These are phyloP conservation scores for Echites panduratus DNA, from an alignment of 257 asterid species.

Conservation along the genomic window DNA sequence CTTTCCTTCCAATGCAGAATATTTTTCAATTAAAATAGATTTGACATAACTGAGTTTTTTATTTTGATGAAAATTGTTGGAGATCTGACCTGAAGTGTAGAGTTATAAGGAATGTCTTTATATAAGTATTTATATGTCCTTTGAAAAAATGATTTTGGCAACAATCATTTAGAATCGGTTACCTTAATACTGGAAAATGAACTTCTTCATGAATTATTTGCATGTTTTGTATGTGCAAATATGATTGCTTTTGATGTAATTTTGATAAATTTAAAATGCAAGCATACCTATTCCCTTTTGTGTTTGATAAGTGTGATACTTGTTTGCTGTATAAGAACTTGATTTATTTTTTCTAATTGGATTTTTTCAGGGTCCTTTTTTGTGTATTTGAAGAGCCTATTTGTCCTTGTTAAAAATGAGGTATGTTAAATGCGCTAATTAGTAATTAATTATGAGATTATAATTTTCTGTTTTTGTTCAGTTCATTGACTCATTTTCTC, in stretches of 20 bases:
- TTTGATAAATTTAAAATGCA: too few relatives aligned
- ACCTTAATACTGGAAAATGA: neutral
- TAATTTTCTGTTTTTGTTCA: neutral
- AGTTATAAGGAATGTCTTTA: neutral
- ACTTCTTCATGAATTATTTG: too few relatives aligned
- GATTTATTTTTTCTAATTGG: neutral
- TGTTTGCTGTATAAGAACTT: too few relatives aligned
- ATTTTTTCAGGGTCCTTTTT: neutral
- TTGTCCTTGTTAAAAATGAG: neutral
- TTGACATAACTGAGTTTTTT: neutral
- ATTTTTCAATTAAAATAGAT: too few relatives aligned
- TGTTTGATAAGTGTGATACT: too few relatives aligned
- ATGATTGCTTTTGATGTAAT: neutral
- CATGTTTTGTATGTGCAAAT: neutral
- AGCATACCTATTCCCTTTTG: neutral
- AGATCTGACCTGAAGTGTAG: neutral
- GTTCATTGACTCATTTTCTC: neutral
- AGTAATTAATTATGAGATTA: neutral
- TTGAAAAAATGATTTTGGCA: neutral
- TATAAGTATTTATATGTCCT: neutral
- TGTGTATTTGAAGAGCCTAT: neutral
- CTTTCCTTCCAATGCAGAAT: too few relatives aligned
- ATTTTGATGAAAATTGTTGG: neutral
- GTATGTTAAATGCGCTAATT: neutral
- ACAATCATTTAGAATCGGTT: neutral